phyloP scores from a whole-genome alignment of 2,329 filamentous ascomycete species.

The Mycosphaerelloides madeirae region DNA sequence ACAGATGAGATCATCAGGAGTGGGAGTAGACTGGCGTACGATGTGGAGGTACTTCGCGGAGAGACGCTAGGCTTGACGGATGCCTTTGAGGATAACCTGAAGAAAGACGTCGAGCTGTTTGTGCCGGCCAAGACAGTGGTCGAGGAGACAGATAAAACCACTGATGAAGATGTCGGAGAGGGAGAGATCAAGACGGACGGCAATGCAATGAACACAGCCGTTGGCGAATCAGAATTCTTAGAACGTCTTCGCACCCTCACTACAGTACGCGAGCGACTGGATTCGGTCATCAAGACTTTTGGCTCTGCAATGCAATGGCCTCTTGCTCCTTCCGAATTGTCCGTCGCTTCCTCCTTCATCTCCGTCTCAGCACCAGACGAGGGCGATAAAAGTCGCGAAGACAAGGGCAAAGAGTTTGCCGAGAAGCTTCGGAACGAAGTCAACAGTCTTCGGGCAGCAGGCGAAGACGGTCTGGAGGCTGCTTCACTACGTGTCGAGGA shows the following conservation, averaged over 20 bases:
- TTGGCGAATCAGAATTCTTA: constrained; percentile 59
- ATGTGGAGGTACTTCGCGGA: constrained; percentile 88
- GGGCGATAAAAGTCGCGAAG: constrained; percentile 64
- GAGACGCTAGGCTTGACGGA: constrained; percentile 80
- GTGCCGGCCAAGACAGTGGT: constrained; percentile 34
- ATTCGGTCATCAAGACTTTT: constrained; percentile 85
- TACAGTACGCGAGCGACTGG: constrained; percentile 75
- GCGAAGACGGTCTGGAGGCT: constrained; percentile 64
- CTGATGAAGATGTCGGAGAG: constrained; percentile 1
- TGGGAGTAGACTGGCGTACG: constrained; percentile 82
- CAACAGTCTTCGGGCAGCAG: constrained; percentile 55
- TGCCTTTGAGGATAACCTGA: constrained; percentile 66
- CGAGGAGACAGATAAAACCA: constrained; percentile 3
- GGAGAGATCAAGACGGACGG: constrained; percentile 3
- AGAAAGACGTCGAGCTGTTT: constrained; percentile 68
- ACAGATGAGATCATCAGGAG: constrained; percentile 93
- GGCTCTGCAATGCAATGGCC: constrained; percentile 95
- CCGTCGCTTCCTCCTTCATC: constrained; percentile 78
- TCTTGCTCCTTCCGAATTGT: constrained; percentile 82
- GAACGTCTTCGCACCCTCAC: constrained; percentile 76
- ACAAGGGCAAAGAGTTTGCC: constrained; percentile 80
- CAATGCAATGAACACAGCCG: constrained; percentile 33
- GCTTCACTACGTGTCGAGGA: constrained; percentile 71
- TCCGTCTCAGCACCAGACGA: constrained; percentile 74
- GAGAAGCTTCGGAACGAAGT: constrained; percentile 68